Base-by-base conservation (phyloP, 768 basidiomycete species). In the Kwoniella shandongensis region DNA sequence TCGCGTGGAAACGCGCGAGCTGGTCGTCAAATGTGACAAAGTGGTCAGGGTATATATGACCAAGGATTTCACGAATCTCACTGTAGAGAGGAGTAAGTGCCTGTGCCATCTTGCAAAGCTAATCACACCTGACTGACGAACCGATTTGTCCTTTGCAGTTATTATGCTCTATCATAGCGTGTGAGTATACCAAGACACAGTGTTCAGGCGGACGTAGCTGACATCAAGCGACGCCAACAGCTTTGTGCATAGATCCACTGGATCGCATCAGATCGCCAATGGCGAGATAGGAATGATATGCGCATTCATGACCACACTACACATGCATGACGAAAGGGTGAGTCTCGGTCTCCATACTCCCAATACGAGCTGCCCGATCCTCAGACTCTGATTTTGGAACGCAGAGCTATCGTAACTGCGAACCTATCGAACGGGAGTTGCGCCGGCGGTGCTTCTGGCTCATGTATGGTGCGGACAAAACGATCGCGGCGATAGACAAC, bases 381-480 rank as follows among this genome's bases (percentile, higher is more conserved):
- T 42, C 26, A 38, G 15, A 2, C 42, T 20, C 12, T 22, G 88
- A 88, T 15, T 82, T 89, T 26, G 87, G 86, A 0, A 81, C 90
- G 44, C 83, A 88, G 46, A 86, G 87, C 18, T 91, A 91, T 71
- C 85, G 88, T 52, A 84, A 83, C 10, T 81, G 91, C 56, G 87
- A 89, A 74, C 88, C 90, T 32, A 86, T 93, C 61, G 89, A 93
- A 79, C 86, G 85, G 60, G 88, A 92, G 76, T 83, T 92, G 15
- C 80, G 90, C n/a, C 82, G 91, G 51, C 81, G 91, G 54, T 83
- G 84, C 27, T 94, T 93, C 78, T 93, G 89, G 89, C 79, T 94
- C 12, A 81, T 91, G 35, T 92, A 91, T 69, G 89, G 88, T 73
- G 91, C 89, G 61, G 91, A 93, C 75, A 91, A 91, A 77, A 90